Conservation (phyloP, 2,329 filamentous ascomycete species). For the Neonectria hederae region DNA sequence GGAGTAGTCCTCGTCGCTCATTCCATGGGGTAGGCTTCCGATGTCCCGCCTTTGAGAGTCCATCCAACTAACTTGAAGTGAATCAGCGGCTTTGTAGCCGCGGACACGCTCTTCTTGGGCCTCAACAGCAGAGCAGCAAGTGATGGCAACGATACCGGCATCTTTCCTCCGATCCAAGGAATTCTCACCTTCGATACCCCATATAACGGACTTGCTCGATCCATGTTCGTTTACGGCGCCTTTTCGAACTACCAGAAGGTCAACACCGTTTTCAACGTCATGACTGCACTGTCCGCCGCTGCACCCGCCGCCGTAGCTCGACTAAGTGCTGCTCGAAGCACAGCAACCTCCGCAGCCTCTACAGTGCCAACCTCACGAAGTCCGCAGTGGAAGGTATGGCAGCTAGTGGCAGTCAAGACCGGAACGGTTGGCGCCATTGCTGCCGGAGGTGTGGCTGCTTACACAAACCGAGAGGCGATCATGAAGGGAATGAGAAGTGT, state of each 20-base stretch:
- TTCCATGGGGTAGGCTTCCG: constrained; percentile 72
- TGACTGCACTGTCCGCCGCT: constrained; percentile 61
- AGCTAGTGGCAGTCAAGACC: constrained; percentile 77
- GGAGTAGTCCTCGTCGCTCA: constrained; percentile 84
- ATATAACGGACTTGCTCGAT: constrained; percentile 72
- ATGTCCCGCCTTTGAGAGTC: rapidly evolving
- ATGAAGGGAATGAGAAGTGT: constrained; percentile 57
- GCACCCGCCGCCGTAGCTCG: constrained; percentile 56
- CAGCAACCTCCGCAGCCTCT: constrained; percentile 23
- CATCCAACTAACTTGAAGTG: constrained; percentile 5
- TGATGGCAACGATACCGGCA: constrained; percentile 52
- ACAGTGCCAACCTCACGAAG: constrained; percentile 39
- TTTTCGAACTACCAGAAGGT: constrained; percentile 69
- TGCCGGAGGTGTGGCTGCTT: constrained; percentile 83
- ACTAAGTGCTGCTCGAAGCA: constrained; percentile 31
- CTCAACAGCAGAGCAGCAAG: constrained; percentile 67
- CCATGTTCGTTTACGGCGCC: constrained; percentile 69
- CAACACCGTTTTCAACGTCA: constrained; percentile 65
- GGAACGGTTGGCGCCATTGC: constrained; percentile 84
- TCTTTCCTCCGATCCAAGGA: constrained; percentile 85
- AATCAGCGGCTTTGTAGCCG: constrained; percentile 78
- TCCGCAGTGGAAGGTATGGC: constrained; percentile 64
- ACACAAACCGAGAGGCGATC: constrained; percentile 79
- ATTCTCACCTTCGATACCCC: constrained; percentile 88
- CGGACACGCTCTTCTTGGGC: constrained; percentile 79